Percentiles rank a stretch among this genome's conserved stretches.
These are phyloP conservation scores for Wolfiporia cocos DNA, from an alignment of 1,284 basidiomycete species.

Conservation along the genomic window DNA sequence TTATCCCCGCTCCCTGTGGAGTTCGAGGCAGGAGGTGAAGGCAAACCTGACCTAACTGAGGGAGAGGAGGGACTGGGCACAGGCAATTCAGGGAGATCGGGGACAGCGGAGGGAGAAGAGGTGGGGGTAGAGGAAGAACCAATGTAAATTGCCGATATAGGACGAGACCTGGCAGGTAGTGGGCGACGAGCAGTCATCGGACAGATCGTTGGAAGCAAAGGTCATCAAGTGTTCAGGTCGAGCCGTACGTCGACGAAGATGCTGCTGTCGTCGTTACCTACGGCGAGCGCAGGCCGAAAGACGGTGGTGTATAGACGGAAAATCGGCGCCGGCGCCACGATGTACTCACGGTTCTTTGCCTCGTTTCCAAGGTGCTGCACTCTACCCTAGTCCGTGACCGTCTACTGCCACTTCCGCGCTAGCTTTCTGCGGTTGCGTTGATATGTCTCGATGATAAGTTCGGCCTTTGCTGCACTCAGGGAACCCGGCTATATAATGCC, in stretches of 20 bases:
- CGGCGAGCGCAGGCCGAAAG: conserved; percentile 17
- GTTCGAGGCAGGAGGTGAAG: conserved; percentile 75
- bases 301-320: too few relatives aligned
- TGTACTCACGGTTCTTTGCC: conserved; percentile 6
- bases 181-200: conserved; percentile 30
- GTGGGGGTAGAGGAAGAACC: conserved; percentile 28
- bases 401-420: too few relatives aligned
- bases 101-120: conserved; percentile 33
- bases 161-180: conserved; percentile 28
- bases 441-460: too few relatives aligned
- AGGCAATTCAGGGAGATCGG: conserved; percentile 65
- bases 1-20: conserved; percentile 70
- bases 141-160: conserved; percentile 41
- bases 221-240: conserved; percentile 21
- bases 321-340: conserved; percentile 5
- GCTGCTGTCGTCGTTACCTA: conserved; percentile 19
- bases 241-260: conserved; percentile 16
- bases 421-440: too few relatives aligned
- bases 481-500: too few relatives aligned
- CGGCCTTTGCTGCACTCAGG: too few relatives aligned
- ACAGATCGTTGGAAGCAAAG: conserved; percentile 15
- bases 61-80: conserved; percentile 56
- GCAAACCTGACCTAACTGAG: conserved; percentile 49
- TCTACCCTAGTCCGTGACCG: neutral
- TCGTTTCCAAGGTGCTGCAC: conserved; percentile 7